Evolutionary conservation across 129 eudicot species (phyloP).

Genomic region (Cynara cardunculus): DNA sequence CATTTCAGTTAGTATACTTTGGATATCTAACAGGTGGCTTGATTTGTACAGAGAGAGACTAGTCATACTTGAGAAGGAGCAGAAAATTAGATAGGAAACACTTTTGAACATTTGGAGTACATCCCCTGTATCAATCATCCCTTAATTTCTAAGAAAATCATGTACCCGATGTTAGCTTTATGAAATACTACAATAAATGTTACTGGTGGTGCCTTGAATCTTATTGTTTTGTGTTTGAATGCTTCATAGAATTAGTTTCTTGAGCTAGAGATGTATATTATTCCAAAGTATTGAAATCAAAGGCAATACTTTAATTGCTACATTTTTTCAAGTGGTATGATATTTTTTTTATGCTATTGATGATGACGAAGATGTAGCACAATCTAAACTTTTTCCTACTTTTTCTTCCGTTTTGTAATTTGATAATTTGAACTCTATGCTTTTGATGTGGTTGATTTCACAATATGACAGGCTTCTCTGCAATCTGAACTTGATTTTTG

Average conservation of each 20-base stretch:
- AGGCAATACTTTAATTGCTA: background rate
- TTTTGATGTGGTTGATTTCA: background rate
- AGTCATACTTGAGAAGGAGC: slow-evolving; percentile 29
- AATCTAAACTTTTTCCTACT: background rate
- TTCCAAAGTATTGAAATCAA: background rate
- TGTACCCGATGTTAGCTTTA: slow-evolving; percentile 26
- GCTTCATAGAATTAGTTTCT: slow-evolving; percentile 3
- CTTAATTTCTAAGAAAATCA: slow-evolving; percentile 12
- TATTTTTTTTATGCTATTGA: background rate
- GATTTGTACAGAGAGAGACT: slow-evolving; percentile 59
- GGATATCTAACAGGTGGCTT: slow-evolving; percentile 72
- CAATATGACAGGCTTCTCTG: background rate
- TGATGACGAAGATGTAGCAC: background rate
- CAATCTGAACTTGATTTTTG: too few relatives aligned
- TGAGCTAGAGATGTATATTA: slow-evolving; percentile 8
- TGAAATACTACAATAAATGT: slow-evolving; percentile 16
- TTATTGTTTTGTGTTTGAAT: slow-evolving; percentile 14
- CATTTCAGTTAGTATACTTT: slow-evolving; percentile 71
- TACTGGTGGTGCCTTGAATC: slow-evolving; percentile 4
- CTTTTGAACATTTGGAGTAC: slow-evolving; percentile 4
- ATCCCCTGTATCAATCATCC: slow-evolving; percentile 17
- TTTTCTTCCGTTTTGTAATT: slow-evolving; percentile 2
- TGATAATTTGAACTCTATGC: background rate
- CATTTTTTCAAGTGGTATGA: background rate
- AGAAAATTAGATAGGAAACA: slow-evolving; percentile 40